Base-by-base conservation (phyloP, 768 basidiomycete genomes). In the Candolleomyces efflorescens region DNA sequence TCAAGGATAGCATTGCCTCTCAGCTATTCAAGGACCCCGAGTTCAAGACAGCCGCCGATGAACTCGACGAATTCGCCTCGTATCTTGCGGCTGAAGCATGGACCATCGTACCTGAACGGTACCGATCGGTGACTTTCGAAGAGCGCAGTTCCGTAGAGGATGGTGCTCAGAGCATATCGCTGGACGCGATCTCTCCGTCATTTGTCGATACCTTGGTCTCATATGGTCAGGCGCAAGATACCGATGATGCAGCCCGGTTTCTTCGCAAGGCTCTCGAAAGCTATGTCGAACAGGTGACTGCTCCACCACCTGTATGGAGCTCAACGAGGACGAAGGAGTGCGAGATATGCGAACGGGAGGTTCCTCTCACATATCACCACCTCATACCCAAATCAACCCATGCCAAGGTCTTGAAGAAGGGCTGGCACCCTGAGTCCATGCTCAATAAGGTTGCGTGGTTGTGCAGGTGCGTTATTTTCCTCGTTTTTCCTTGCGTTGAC, bases 381-480 rank as follows among this genome's bases (percentile, higher is more conserved):
- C 75, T 85, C 27, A 82, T 85, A 46, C 83, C 83, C 1, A 74
- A 80, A 24, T 77, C 78, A 20, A 74, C 69, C 17, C 83, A 86
- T 59, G 69, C 73, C 2, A 85, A 82, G 65, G 82, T 71, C n/a
- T 61, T 80, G 41, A 84, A 82, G 73, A 79, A 77, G 66, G 78
- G 75, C 48, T 83, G 83, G 83, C 83, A 85, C 64, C 67, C 76
- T 0, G 75, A 79, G 63, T 64, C 69, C 36, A 76, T 80, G 76
- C 53, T 85, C 26, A 82, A 82, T 59, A 78, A 80, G 5, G 82
- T 85, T 9, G 84, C 83, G 17, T 85, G 82, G 83, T 69, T 85
- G 22, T 86, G 83, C 64, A 67, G 82, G 78, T 78, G 44, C 48
- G 72, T 62, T n/a, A n/a, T n/a, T n/a, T n/a, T n/a, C n/a, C n/a